Conservation (phyloP, 768 basidiomycete genomes). For the Psilocybe sp. region DNA sequence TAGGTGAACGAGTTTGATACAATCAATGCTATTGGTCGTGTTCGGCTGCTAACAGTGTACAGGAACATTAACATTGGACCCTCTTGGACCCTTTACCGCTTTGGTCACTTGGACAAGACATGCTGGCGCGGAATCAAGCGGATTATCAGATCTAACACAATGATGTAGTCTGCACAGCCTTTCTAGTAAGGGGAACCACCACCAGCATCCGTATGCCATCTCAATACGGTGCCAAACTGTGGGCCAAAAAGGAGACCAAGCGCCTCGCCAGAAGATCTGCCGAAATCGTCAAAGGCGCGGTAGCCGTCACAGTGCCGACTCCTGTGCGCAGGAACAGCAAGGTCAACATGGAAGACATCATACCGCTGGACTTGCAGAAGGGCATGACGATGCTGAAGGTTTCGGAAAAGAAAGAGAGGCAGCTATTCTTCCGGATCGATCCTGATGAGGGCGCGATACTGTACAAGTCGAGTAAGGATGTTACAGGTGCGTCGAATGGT, state of each 20-base stretch:
- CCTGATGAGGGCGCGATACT: conserved; percentile 74
- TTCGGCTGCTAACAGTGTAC: no score
- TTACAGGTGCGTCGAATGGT: conserved; percentile 46
- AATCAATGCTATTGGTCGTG: no score
- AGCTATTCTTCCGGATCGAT: conserved; percentile 65
- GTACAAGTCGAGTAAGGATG: conserved; percentile 64
- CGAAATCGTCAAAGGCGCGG: conserved; percentile 20
- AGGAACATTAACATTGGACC: no score
- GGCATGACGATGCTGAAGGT: conserved; percentile 81
- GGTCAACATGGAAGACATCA: conserved; percentile 34
- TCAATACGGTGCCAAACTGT: conserved; percentile 22
- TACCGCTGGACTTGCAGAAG: conserved; percentile 49
- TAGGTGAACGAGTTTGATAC: no score
- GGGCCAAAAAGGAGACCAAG: conserved; percentile 24
- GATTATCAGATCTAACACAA: no score
- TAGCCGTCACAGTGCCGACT: conserved; percentile 1
- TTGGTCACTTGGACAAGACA: no score
- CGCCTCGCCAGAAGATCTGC: conserved; percentile 23
- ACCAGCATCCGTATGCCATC: conserved; percentile 15
- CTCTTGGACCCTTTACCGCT: no score
- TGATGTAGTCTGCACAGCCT: no score
- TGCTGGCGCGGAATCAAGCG: no score
- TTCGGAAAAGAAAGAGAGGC: conserved; percentile 69
- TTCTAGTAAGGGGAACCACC: no score
- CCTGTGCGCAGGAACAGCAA: conserved; percentile 13